Base-by-base conservation (phyloP, 768 basidiomycete species). In the Tylopilus subfusipes region DNA sequence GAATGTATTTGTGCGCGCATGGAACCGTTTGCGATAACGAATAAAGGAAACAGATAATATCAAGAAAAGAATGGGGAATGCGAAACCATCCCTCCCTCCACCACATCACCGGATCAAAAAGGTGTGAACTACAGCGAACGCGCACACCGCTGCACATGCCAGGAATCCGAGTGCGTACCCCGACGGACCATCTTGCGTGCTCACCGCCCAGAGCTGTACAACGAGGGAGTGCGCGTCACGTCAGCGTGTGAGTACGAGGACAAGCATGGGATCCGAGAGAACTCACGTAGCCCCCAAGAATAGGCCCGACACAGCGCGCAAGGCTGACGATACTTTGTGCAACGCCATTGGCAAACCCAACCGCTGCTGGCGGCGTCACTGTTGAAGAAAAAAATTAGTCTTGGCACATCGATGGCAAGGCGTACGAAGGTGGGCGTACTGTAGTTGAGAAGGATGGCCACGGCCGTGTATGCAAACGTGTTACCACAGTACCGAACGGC, bases 281-380 rank as follows among this genome's bases (percentile, higher is more conserved):
- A 53, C 69, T 61, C 66, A 92, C 91, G 68, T 85, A 88, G 42
- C 91, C 90, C 44, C 90, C 90, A 18, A 92, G 75, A 38, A 93
- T 82, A 21, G 94, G 93, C 21, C 93, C 97, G 34, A 92, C 64
- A 73, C 94, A 97, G 38, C 97, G 82, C 5, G 95, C 92, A 24
- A 96, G 83, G 59, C 92, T 94, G 58, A 96, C 95, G 30, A 93
- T 89, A 64, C 92, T 94, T 71, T 99, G 97, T 0, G 94, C 97
- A 21, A 96, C 84, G 18, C 96, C 97, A 66, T 98, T 99, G 11
- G 96, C 92, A 55, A 92, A 83, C 8, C 93, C 92, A 38, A 98
- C 84, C 9, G 92, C 84, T 36, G 80, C 79, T 2, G 94, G 93
- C 2, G 96, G 94, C 0, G 94, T 92, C 89, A 96, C 91, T 93